Evolutionary conservation across 23 red algal species (phyloP), one percentile per base, ranked within the genome.

Genomic region (Chondrus crispus): DNA sequence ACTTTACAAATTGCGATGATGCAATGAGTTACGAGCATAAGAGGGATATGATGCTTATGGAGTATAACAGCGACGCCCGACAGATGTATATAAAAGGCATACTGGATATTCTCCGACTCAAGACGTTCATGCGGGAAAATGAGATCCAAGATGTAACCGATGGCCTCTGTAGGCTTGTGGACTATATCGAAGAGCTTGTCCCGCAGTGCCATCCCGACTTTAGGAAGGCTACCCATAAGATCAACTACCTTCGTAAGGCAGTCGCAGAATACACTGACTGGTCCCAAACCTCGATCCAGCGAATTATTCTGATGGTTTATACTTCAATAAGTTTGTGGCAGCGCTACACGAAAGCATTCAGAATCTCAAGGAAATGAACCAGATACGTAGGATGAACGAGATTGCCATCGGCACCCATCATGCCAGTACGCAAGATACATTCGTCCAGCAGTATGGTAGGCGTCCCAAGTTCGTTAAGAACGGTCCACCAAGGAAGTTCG

Each of bases 361-460:
- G 28, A 55, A 12, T 12, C 50, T 55, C n/a, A 62, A 81, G 8
- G 72, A 91, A 60, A 64, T 91, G 2, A 40, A 55, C 18, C 26
- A 76, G 66, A 62, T 62, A 30, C 48, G 12, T 55, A 52, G 33
- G 29, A 76, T 13, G 9, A 46, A 47, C 60, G 66, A 2, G 12
- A 55, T 32, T 14, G 55, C 52, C 66, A 28, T 76, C 32, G 6
- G 40, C 19, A 64, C 35, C 35, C 58, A 30, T 4, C 58, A 64
- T 32, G 6, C 24, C 58, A 32, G 35, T 64, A 43, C 2, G 38
- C 45, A 75, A n/a, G 70, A 75, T 13, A 88, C n/a, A 20, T 32
- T 91, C 38, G 68, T 43, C 60, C 70, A 91, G 71, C 51, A 2
- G 87, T 91, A 91, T 63, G 87, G 73, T n/a, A 60, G 87, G 8